A percentile compares a stretch with the other conserved stretches of the same genome.
Evolutionary conservation across 2,329 filamentous ascomycete species (phyloP).

Genomic region (Pseudophaeomoniella oleicola): DNA sequence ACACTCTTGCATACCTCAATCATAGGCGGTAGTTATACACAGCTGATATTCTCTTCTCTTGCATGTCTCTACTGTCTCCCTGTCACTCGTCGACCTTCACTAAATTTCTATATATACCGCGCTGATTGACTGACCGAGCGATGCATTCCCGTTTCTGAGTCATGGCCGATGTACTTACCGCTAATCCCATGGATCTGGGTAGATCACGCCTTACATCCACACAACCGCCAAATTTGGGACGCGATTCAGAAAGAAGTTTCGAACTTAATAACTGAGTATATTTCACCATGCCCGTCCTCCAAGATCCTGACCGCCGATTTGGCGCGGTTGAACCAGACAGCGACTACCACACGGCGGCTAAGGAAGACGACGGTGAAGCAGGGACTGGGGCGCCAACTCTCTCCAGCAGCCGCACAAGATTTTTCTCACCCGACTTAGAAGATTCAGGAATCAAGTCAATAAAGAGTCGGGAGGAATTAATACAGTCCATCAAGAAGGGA

Average conservation of each 20-base stretch:
- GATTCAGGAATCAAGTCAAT: neutral
- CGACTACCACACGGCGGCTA: neutral
- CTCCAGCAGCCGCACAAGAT: neutral
- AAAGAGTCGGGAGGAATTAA: constrained; percentile 59
- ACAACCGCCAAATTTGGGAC: neutral
- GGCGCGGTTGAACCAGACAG: too few species aligned
- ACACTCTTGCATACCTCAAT: too few species aligned
- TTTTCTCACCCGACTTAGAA: neutral
- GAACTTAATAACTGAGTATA: neutral
- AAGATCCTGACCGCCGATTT: neutral
- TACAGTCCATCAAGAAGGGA: constrained; percentile 67
- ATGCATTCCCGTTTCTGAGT: neutral
- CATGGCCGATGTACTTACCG: neutral
- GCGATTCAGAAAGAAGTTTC: neutral
- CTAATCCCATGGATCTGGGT: neutral
- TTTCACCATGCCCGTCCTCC: neutral
- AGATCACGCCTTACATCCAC: neutral
- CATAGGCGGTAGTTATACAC: too few species aligned
- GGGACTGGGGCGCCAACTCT: neutral
- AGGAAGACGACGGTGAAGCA: neutral
- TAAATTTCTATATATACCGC: too few species aligned
- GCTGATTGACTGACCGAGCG: too few species aligned
- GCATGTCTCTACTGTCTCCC: too few species aligned
- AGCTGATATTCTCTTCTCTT: too few species aligned
- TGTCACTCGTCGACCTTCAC: too few species aligned